Evolutionary conservation across 1,139 yeast species (phyloP).

Genomic region (Saccharomyces uvarum): DNA sequence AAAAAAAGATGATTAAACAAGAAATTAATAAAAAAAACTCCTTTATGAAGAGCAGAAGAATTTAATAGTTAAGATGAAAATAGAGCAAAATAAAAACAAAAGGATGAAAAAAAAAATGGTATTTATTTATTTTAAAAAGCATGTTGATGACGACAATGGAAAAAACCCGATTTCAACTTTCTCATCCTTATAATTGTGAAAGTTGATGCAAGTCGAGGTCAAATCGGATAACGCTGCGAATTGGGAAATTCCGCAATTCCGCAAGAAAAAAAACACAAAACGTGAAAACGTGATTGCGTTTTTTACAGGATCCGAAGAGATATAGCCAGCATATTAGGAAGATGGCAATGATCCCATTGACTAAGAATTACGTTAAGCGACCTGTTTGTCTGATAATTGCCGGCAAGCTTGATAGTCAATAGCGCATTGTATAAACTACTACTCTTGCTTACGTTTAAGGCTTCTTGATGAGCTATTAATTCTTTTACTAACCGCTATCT

Average conservation of each 20-base stretch:
- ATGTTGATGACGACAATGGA: conserved; percentile 1
- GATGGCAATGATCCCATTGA: background rate
- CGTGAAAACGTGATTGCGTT: background rate
- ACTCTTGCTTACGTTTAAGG: background rate
- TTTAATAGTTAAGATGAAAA: background rate
- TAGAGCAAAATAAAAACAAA: background rate
- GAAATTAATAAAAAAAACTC: background rate
- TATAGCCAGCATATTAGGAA: background rate
- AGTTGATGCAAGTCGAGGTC: conserved; percentile 1
- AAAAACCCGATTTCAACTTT: background rate
- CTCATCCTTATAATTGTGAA: background rate
- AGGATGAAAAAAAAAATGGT: background rate
- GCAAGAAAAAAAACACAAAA: background rate
- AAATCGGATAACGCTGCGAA: conserved; percentile 1
- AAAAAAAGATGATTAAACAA: background rate
- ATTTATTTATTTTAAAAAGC: background rate
- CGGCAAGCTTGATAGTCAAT: background rate
- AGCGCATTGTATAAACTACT: background rate
- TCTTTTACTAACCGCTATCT: background rate
- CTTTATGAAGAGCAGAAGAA: background rate
- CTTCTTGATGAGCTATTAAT: background rate
- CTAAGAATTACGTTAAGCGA: background rate
- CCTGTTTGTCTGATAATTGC: background rate
- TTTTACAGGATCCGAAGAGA: background rate
- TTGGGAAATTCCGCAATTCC: conserved; percentile 1